A percentile compares a stretch with the other conserved stretches of the same genome.
These are phyloP conservation scores for Globisporangium yorkense DNA, from an alignment of 352 stramenopile species.

Conservation along the genomic window DNA sequence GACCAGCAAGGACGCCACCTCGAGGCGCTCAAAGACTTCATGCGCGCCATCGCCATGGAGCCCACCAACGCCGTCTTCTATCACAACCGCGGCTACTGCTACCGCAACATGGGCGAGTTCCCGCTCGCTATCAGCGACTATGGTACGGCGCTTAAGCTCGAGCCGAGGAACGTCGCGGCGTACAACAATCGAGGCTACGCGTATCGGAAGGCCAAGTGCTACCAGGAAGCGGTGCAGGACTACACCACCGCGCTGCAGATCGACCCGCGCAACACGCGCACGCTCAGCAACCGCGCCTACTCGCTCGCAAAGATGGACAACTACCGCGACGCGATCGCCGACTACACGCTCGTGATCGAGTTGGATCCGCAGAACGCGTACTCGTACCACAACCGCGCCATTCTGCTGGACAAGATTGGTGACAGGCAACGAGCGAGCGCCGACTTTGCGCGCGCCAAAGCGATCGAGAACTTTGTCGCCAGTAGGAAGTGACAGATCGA, in stretches of 20 bases:
- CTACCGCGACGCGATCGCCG: conserved; percentile 50
- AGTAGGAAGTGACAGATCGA: neutral
- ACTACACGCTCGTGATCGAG: conserved; percentile 72
- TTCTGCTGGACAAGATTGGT: conserved; percentile 71
- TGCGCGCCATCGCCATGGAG: conserved; percentile 53
- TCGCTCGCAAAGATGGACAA: conserved; percentile 78
- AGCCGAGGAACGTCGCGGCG: conserved; percentile 62
- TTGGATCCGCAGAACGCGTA: conserved; percentile 75
- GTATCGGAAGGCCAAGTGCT: conserved; percentile 66
- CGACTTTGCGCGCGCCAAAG: conserved; percentile 28
- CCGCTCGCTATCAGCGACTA: conserved; percentile 62
- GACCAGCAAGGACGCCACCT: conserved; percentile 57
- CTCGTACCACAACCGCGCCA: conserved; percentile 81
- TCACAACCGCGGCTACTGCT: conserved; percentile 85
- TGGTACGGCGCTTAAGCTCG: conserved; percentile 48
- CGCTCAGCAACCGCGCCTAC: conserved; percentile 83
- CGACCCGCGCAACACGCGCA: conserved; percentile 73
- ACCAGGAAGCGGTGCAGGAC: conserved; percentile 62
- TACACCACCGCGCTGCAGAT: conserved; percentile 68
- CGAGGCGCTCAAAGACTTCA: conserved; percentile 76
- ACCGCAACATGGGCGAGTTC: conserved; percentile 77
- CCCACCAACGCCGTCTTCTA: conserved; percentile 71
- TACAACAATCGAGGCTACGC: conserved; percentile 86
- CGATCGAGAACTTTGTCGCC: conserved; percentile 1
- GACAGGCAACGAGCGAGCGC: conserved; percentile 26